Evolutionary conservation across 371 early-diverging fungal genomes (phyloP).

Genomic region (Dentiscutata heterogama): DNA sequence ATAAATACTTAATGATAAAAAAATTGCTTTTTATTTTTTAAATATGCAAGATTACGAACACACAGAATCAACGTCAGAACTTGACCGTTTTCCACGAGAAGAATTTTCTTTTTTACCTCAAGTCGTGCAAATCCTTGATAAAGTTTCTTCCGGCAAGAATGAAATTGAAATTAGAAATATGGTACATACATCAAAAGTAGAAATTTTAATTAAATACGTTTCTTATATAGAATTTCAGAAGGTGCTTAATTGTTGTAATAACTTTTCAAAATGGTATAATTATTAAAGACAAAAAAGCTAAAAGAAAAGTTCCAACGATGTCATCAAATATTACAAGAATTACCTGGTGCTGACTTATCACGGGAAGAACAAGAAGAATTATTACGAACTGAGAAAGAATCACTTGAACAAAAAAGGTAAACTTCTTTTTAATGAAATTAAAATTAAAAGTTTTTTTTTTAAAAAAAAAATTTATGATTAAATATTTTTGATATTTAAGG

Average conservation of each 20-base stretch:
- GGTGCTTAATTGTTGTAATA: background rate
- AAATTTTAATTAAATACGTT: background rate
- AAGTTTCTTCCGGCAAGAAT: conserved; percentile 23
- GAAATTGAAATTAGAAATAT: conserved; percentile 19
- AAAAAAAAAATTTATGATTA: background rate
- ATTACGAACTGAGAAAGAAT: conserved; percentile 12
- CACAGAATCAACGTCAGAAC: too few relatives aligned
- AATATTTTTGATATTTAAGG: background rate
- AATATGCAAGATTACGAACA: too few relatives aligned
- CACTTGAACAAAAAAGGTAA: conserved; percentile 32
- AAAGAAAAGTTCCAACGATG: conserved; percentile 40
- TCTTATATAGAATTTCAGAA: background rate
- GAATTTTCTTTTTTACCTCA: conserved; percentile 39
- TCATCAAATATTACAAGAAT: conserved; percentile 29
- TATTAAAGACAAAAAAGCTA: conserved; percentile 29
- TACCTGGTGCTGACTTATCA: conserved; percentile 43
- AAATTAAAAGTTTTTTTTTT: background rate
- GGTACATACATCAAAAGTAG: background rate
- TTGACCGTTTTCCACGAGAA: conserved; percentile 36
- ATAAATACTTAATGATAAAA: too few relatives aligned
- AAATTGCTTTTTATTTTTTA: too few relatives aligned
- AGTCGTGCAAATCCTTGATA: conserved; percentile 39
- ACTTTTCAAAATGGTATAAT: background rate
- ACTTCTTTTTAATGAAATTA: background rate
- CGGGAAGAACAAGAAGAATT: conserved; percentile 29